These are phyloP conservation scores for Dictyostelium brefeldianum DNA, from an alignment of 78 protist genomes.

Conservation along the genomic window DNA sequence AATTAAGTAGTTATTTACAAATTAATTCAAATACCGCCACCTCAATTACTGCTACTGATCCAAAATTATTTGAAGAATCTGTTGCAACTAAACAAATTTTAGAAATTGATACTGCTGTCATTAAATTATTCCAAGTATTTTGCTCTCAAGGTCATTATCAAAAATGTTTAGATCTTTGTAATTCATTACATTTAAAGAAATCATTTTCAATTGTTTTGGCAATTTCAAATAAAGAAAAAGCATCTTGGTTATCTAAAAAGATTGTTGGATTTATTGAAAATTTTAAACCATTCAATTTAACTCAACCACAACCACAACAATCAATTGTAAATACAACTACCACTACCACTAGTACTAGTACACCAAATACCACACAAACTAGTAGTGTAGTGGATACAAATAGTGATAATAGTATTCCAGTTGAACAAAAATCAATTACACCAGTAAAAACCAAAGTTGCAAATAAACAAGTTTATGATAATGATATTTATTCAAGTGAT, in stretches of 20 bases:
- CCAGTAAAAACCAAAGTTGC: neutral
- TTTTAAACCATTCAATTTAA: slow-evolving; percentile 13
- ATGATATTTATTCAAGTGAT: neutral
- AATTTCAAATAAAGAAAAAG: slow-evolving; percentile 24
- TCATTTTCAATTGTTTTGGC: slow-evolving; percentile 36
- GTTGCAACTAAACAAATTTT: neutral
- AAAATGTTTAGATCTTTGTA: slow-evolving; percentile 17
- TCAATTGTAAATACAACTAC: neutral
- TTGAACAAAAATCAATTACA: neutral
- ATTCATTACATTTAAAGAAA: slow-evolving; percentile 43
- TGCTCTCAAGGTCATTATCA: neutral
- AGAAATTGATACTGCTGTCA: slow-evolving; percentile 20
- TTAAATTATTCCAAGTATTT: slow-evolving; percentile 6
- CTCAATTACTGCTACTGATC: neutral
- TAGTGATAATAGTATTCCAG: neutral
- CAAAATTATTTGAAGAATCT: neutral
- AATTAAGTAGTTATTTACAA: neutral
- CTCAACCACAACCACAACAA: neutral
- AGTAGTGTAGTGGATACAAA: neutral
- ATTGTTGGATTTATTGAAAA: slow-evolving; percentile 5
- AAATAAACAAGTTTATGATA: neutral
- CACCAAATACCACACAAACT: neutral
- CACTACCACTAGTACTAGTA: neutral
- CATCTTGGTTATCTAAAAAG: neutral
- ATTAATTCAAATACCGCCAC: neutral